Evolutionary conservation across 176 grass and related monocot species (phyloP), one percentile per base, ranked within the genome.

Genomic region (Cenchrus fungigraminus): DNA sequence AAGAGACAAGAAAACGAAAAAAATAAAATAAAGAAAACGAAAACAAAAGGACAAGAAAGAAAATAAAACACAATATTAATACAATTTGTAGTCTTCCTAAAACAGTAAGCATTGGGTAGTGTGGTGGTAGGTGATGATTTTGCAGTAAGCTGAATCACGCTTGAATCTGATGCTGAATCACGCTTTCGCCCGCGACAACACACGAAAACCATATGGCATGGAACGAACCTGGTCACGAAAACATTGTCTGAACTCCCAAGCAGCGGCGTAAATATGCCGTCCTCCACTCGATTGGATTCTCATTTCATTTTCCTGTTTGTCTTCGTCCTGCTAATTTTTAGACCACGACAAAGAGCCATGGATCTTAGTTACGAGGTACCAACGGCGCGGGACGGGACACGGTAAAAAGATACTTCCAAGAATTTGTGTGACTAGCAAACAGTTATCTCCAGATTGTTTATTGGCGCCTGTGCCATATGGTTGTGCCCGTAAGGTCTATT

Each of bases 111-210:
- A 25, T 25, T 25, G 25, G 25, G 25, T 25, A 25, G 25, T 25
- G 25, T 25, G 25, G 25, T 25, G 25, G 25, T 25, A 25, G 25
- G 25, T 25, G 25, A 25, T 25, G 25, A 25, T 25, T 25, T 25
- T 25, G 25, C 25, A 25, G 25, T 25, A 25, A 25, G 25, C 25
- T 25, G 25, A 25, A 25, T 25, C 75, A 46, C 20, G 28, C 37
- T 62, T 14, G 19, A 62, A 43, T 78, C 37, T 46, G 75, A 62
- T 60, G 20, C n/a, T 19, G 42, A 79, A 64, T 79, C 59, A 64
- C 20, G 56, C 12, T 64, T 64, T 79, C 76, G n/a, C 0, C 43
- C 8, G 15, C 40, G n/a, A 65, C 59, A 50, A 65, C 12, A 65
- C 10, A 34, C 44, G 44, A 64, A 51, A 65, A 65, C 25, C 22